Base-by-base conservation (phyloP, 768 basidiomycete genomes). In the Tulasnella sp. region DNA sequence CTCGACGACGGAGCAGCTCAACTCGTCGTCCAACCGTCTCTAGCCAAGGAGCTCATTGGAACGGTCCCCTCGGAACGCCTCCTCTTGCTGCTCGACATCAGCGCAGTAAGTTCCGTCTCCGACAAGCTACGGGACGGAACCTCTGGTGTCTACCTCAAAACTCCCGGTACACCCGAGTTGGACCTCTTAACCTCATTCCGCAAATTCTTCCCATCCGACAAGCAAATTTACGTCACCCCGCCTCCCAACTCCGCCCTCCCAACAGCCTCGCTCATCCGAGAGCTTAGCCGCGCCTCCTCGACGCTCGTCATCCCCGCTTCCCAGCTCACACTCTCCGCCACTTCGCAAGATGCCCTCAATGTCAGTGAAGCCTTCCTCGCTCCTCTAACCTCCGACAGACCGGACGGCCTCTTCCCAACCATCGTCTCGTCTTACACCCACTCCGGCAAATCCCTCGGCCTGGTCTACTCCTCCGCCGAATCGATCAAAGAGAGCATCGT, bases 391-490 rank as follows among this genome's bases (percentile, higher is more conserved):
- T 95, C 96, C 0, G 97, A 99, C 86, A 92, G 98, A 75, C 88
- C 92, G 0, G 98, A 99, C 85, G 96, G 95, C 46, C 90, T 99
- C 58, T 96, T 95, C 86, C 95, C 97, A 0, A 99, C 98, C 12
- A 89, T 99, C 76, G 93, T 99, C 44, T 93, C 95, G 18, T 92
- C 94, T 0, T 85, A 87, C 75, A 83, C 86, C 1, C 90, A 94
- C 82, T 91, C 91, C 31, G 93, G 93, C 37, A 91, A 92, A 82
- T 89, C 92, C 7, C 91, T 99, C 22, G 98, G 98, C 24, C 90
- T 99, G 79, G 98, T 98, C 48, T 99, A 99, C 87, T 99, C 98
- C 16, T 99, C 97, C 31, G 83, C 86, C 76, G 92, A 93, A 83
- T 97, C 96, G 6, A 89, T 99, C 83, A 90, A 89, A 75, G 95